phyloP scores from a whole-genome alignment of 2,329 filamentous ascomycete genomes.

The Penicillium sp. region DNA sequence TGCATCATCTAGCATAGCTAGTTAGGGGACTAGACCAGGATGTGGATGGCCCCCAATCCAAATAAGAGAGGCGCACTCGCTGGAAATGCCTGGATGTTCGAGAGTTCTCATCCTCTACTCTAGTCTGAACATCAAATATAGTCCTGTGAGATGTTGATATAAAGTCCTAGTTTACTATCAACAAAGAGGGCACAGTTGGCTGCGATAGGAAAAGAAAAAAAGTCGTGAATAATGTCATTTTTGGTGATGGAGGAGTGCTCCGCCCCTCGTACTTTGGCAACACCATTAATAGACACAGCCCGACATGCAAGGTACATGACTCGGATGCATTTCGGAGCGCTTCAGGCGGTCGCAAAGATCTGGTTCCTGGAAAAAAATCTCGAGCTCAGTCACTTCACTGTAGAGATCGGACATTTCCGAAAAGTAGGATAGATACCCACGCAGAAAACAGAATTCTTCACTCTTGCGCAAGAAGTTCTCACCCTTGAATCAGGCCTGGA shows the following conservation, averaged over 20 bases:
- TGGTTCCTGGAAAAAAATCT: background rate
- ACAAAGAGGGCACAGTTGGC: background rate
- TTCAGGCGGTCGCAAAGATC: background rate
- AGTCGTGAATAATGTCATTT: background rate
- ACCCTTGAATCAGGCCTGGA: background rate
- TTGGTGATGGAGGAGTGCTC: background rate
- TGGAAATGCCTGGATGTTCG: background rate
- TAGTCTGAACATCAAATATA: background rate
- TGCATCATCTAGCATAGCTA: background rate
- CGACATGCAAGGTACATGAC: background rate
- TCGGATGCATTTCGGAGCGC: background rate
- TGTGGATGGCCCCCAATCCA: background rate
- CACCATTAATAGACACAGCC: slow-evolving; percentile 3
- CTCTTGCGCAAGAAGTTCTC: too few species aligned
- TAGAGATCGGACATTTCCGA: background rate
- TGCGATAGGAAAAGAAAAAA: background rate
- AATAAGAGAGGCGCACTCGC: background rate
- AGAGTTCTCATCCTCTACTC: background rate
- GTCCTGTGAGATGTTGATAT: too few species aligned
- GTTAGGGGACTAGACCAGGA: background rate
- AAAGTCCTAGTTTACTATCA: background rate
- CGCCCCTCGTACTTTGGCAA: background rate
- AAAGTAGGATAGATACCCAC: background rate
- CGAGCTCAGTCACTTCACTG: background rate
- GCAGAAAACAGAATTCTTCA: background rate